phyloP scores from a whole-genome alignment of 2,329 filamentous ascomycete species.

The Metarhizium album region DNA sequence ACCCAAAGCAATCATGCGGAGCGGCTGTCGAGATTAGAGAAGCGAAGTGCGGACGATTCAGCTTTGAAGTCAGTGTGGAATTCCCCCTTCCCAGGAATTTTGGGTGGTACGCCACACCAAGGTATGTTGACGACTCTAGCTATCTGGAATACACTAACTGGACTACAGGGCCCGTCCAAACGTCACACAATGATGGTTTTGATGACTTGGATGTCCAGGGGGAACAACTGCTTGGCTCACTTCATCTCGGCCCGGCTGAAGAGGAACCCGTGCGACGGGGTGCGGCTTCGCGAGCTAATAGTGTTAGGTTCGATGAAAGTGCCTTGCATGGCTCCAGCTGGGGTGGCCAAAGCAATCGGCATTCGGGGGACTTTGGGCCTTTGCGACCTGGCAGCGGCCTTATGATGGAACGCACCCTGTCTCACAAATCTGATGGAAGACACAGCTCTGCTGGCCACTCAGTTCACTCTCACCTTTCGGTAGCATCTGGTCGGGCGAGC shows the following conservation, averaged over 20 bases:
- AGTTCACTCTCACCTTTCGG: slow-evolving; percentile 56
- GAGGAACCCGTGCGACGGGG: slow-evolving; percentile 78
- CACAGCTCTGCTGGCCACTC: slow-evolving; percentile 89
- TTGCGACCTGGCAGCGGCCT: slow-evolving; percentile 70
- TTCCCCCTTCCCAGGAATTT: slow-evolving; percentile 79
- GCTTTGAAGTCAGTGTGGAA: slow-evolving; percentile 81
- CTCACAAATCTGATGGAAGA: slow-evolving; percentile 90
- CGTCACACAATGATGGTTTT: slow-evolving; percentile 75
- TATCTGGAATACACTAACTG: background rate
- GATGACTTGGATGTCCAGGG: slow-evolving; percentile 84
- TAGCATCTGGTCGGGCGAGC: slow-evolving; percentile 70
- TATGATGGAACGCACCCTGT: slow-evolving; percentile 83
- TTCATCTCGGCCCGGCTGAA: slow-evolving; percentile 71
- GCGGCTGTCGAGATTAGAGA: slow-evolving; percentile 50
- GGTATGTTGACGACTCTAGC: slow-evolving; percentile 36
- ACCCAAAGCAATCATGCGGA: slow-evolving; percentile 53
- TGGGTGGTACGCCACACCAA: slow-evolving; percentile 77
- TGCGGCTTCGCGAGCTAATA: slow-evolving; percentile 85
- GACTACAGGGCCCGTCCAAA: slow-evolving; percentile 60
- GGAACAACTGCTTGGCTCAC: slow-evolving; percentile 65
- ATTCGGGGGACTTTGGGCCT: slow-evolving; percentile 73
- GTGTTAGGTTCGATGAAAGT: slow-evolving; percentile 94
- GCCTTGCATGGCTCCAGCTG: slow-evolving; percentile 81
- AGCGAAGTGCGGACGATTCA: slow-evolving; percentile 56
- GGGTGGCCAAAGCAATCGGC: slow-evolving; percentile 64